Base-by-base conservation (phyloP, 805 yeast genomes). In the Isabelozyma gotoi region DNA sequence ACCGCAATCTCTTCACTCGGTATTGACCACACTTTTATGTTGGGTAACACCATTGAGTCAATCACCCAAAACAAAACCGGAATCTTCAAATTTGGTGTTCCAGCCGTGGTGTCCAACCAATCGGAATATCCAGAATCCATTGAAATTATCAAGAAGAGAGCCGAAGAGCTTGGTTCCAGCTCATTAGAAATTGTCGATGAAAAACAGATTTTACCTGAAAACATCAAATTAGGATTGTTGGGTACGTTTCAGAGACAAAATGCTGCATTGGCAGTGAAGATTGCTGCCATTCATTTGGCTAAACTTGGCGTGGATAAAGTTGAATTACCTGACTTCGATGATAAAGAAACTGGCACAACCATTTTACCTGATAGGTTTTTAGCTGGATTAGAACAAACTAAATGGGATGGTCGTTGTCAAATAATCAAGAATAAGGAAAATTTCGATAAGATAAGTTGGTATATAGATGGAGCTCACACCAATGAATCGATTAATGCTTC, bases 41-140 rank as follows among this genome's bases (percentile, higher is more conserved):
- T 94, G 42, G 99, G 99, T 6, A 73, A 82, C 50, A 91, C 97
- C 0, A 76, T 94, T 33, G 88, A 81, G 49, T 85, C 88, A 45
- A 94, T 94, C 52, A 92, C 98, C 2, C 89, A 97, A 96, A 92
- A 94, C 66, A 94, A 94, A 65, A 85, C 91, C 16, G 99, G 99
- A 0, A 95, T 94, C 37, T 88, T 85, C 69, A 94, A 94, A 57
- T 47, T 61, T 2, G 80, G 75, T 4, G 70, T 80, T 1, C 80
- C 82, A 3, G 96, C 96, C 1, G 78, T 82, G 2, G 88, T 86
- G 1, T 66, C 72, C 11, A 78, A 77, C 42, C 85, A 80, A 56
- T 76, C 80, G 1, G 73, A 68, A 21, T 62, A 65, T 46, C 75
- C 77, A 1, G 72, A 70, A 10, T 84, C 85, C 0, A 63, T 84